phyloP scores from a whole-genome alignment of 2,329 filamentous ascomycete genomes.

The Trematosphaeria pertusa region DNA sequence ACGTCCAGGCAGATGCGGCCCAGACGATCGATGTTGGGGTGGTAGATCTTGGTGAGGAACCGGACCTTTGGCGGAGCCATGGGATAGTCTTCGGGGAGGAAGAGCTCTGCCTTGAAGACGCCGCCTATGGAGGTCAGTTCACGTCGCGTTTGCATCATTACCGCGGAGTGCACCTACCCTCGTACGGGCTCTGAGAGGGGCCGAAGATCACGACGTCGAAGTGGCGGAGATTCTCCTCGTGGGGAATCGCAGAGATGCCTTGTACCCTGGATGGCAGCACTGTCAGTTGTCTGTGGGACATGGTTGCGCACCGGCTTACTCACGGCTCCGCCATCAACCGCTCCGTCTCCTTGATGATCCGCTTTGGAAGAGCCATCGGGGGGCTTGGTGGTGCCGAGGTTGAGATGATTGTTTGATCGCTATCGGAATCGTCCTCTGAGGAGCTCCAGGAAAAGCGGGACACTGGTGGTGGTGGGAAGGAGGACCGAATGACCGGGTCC shows the following conservation, averaged over 20 bases:
- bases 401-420: conserved; percentile 4
- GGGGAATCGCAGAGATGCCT: conserved; percentile 92
- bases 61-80: conserved; percentile 99
- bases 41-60: conserved; percentile 98
- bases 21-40: conserved; percentile 97
- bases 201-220: conserved; percentile 98
- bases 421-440: too few species aligned
- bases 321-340: conserved; percentile 96
- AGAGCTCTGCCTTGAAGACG: conserved; percentile 95
- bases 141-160: neutral
- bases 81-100: conserved; percentile 97
- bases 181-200: conserved; percentile 89
- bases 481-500: too few species aligned
- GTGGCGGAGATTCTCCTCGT: conserved; percentile 96
- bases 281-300: too few species aligned
- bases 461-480: too few species aligned
- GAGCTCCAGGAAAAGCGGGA: too few species aligned
- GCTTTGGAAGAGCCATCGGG: conserved; percentile 81
- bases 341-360: conserved; percentile 98
- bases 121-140: conserved; percentile 62
- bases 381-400: conserved; percentile 6
- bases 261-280: conserved; percentile 90
- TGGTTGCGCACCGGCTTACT: too few species aligned
- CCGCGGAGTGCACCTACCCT: conserved; percentile 67
- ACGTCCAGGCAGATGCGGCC: conserved; percentile 97